These are phyloP conservation scores for Gypsophila paniculata DNA, from an alignment of 179 eudicot species.

Conservation along the genomic window DNA sequence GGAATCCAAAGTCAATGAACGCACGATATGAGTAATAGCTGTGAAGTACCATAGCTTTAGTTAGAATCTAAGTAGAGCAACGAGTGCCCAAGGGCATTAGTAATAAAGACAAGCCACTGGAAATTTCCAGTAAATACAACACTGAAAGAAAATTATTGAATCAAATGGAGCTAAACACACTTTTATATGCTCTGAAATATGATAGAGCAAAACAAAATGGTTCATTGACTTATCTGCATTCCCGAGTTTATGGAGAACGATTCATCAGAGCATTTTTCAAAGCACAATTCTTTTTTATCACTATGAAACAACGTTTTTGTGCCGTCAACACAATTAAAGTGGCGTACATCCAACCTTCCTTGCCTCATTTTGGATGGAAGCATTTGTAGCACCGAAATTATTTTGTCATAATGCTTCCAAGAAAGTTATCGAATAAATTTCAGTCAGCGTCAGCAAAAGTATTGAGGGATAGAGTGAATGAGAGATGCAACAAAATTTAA, in stretches of 20 bases:
- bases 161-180: background rate
- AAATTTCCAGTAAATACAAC: background rate
- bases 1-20: constrained; percentile 86
- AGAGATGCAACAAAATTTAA: background rate
- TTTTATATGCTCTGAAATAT: background rate
- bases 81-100: background rate
- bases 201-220: background rate
- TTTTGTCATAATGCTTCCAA: background rate
- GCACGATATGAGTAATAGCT: constrained; percentile 92
- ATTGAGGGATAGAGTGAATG: background rate
- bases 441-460: background rate
- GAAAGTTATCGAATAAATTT: background rate
- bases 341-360: background rate
- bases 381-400: too few relatives aligned
- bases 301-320: background rate
- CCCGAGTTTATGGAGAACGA: background rate
- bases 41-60: constrained; percentile 37
- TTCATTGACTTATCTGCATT: background rate
- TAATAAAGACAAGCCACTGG: background rate
- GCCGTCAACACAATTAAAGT: background rate
- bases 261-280: background rate
- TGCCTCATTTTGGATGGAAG: background rate
- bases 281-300: background rate
- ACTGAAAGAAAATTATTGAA: background rate
- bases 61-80: constrained; percentile 23